Evolutionary conservation across 371 early-diverging fungal species (phyloP).

Genomic region (Mucor piriformis): DNA sequence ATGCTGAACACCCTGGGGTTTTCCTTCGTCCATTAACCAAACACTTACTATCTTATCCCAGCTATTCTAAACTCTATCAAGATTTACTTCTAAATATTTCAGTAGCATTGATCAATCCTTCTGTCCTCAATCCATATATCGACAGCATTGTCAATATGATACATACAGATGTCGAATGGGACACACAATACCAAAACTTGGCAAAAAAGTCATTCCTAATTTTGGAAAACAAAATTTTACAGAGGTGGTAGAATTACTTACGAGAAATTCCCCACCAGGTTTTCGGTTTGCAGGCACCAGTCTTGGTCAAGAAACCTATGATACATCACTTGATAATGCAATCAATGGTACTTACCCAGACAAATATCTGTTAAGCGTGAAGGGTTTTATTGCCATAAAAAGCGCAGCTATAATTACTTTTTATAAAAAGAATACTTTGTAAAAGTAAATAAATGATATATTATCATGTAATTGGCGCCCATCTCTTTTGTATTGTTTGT

Average conservation of each 20-base stretch:
- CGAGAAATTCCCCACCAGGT: neutral
- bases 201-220: neutral
- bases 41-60: constrained; percentile 2
- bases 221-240: neutral
- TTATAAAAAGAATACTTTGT: neutral
- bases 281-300: neutral
- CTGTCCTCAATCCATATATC: constrained; percentile 15
- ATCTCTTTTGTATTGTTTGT: too few relatives aligned
- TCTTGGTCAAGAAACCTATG: neutral
- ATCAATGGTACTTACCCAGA: neutral
- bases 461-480: too few relatives aligned
- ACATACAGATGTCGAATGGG: constrained; percentile 25
- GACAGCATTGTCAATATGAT: constrained; percentile 24
- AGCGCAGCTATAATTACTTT: constrained; percentile 5
- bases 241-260: neutral
- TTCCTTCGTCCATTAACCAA: constrained; percentile 15
- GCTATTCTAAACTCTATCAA: constrained; percentile 11
- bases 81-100: constrained; percentile 12
- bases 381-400: constrained; percentile 17
- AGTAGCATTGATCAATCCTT: constrained; percentile 12
- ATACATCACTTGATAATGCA: constrained; percentile 1
- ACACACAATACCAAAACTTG: constrained; percentile 8
- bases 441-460: too few relatives aligned
- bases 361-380: constrained; percentile 1
- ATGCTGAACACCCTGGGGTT: constrained; percentile 31